Conservation (phyloP, 768 basidiomycete genomes). For the Xerocomellus chrysenteron region DNA sequence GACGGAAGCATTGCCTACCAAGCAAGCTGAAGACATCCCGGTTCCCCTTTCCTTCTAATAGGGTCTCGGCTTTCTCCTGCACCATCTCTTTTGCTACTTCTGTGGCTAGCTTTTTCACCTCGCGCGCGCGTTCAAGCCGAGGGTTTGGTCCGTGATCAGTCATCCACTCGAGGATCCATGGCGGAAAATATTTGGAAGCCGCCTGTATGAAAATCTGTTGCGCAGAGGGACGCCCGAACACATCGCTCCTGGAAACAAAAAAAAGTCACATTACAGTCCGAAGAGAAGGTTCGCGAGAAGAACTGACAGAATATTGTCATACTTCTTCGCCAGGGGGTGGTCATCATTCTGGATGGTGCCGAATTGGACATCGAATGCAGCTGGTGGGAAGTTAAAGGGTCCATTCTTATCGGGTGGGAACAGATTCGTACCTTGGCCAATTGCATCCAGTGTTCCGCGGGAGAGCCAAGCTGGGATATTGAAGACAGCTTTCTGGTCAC, state of each 20-base stretch:
- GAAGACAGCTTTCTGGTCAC: conserved; percentile 15
- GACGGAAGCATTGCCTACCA: conserved; percentile 25
- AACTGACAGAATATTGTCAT: conserved; percentile 14
- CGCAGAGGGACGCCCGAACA: conserved; percentile 19
- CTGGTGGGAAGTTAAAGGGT: conserved; percentile 15
- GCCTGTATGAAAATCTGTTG: conserved; percentile 17
- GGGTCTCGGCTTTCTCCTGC: conserved; percentile 11
- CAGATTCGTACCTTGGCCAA: conserved; percentile 42
- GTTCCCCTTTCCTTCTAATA: conserved; percentile 15
- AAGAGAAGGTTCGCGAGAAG: not conserved
- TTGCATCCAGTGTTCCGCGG: conserved; percentile 49
- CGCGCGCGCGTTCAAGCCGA: conserved; percentile 20
- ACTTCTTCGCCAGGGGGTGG: conserved; percentile 12
- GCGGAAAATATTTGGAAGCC: conserved; percentile 15
- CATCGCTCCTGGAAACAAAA: conserved; percentile 22
- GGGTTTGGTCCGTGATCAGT: conserved; percentile 25
- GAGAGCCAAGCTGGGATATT: conserved; percentile 35
- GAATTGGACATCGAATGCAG: conserved; percentile 52
- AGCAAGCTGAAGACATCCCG: conserved; percentile 35
- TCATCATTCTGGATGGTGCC: conserved; percentile 17
- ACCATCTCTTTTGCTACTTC: conserved; percentile 18
- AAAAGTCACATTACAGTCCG: not conserved
- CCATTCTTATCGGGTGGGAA: not conserved
- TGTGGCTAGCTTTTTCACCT: conserved; percentile 1
- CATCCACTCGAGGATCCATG: conserved; percentile 34